phyloP scores from a whole-genome alignment of 2,329 filamentous ascomycete genomes.

The Talaromyces atroroseus region DNA sequence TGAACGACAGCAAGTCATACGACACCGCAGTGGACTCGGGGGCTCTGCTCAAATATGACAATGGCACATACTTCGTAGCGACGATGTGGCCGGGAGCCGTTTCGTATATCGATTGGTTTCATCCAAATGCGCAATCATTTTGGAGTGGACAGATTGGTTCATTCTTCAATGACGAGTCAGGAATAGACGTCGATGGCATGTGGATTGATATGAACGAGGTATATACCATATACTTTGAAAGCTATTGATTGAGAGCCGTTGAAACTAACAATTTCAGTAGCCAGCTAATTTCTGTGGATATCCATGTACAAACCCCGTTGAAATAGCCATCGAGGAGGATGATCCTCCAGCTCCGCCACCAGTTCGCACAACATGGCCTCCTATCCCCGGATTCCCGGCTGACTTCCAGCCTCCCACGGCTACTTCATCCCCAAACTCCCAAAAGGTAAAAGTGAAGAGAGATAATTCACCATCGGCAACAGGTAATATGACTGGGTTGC shows the following conservation, averaged over 20 bases:
- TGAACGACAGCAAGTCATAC: slow-evolving; percentile 41
- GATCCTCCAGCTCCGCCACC: slow-evolving; percentile 57
- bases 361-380: slow-evolving; percentile 59
- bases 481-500: slow-evolving; percentile 44
- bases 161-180: slow-evolving; percentile 60
- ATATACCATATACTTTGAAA: background rate
- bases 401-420: slow-evolving; percentile 55
- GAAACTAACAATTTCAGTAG: slow-evolving; percentile 3
- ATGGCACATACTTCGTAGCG: slow-evolving; percentile 52
- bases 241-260: background rate
- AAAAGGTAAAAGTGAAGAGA: background rate
- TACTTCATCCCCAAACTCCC: background rate
- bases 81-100: slow-evolving; percentile 74
- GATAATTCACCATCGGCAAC: slow-evolving; percentile 7
- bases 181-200: slow-evolving; percentile 69
- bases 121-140: slow-evolving; percentile 57
- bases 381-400: slow-evolving; percentile 64
- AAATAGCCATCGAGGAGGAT: slow-evolving; percentile 43
- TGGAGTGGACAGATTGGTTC: slow-evolving; percentile 63
- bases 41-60: slow-evolving; percentile 48
- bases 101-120: slow-evolving; percentile 73
- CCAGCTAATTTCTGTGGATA: slow-evolving; percentile 50
- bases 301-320: slow-evolving; percentile 49
- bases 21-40: slow-evolving; percentile 54
- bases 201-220: slow-evolving; percentile 69